These are phyloP conservation scores for Tuber brumale DNA, from an alignment of 495 filamentous ascomycete genomes.

Conservation along the genomic window DNA sequence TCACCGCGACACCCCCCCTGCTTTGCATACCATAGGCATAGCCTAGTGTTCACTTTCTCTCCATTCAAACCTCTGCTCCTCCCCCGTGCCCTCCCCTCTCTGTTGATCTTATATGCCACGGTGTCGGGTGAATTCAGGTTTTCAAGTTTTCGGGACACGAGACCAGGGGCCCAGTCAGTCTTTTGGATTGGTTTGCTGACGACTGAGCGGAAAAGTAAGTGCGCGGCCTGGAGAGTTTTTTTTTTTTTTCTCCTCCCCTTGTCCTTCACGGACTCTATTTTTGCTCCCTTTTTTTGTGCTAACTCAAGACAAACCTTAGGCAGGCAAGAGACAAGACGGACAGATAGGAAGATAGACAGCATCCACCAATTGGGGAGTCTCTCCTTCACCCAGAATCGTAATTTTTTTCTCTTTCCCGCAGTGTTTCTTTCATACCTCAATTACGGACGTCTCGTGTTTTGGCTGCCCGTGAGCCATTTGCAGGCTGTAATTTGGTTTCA, in stretches of 20 bases:
- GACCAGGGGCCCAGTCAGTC: constrained; percentile 6
- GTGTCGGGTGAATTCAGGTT: constrained; percentile 25
- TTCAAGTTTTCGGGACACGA: constrained; percentile 33
- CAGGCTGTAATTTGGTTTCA: constrained; percentile 1
- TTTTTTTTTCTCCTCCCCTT: constrained; percentile 13
- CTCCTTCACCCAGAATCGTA: not conserved
- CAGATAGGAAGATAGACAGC: not conserved
- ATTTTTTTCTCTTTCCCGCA: not conserved
- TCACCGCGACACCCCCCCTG: not conserved
- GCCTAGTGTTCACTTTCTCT: not conserved
- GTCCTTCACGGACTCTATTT: constrained; percentile 1
- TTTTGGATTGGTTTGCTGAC: not conserved
- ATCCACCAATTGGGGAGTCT: not conserved
- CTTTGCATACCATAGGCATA: not conserved
- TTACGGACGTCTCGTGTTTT: not conserved
- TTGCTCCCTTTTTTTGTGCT: not conserved
- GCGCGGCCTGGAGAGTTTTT: not conserved
- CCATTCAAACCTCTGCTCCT: not conserved
- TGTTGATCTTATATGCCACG: constrained; percentile 32
- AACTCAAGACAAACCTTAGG: not conserved
- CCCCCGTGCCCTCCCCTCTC: constrained; percentile 17
- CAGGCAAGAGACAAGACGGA: not conserved
- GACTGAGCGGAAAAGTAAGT: constrained; percentile 3
- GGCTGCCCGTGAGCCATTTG: not conserved
- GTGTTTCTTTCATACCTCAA: not conserved